Base-by-base conservation (phyloP, 805 yeast species). In the Schwanniomyces polymorphus region DNA sequence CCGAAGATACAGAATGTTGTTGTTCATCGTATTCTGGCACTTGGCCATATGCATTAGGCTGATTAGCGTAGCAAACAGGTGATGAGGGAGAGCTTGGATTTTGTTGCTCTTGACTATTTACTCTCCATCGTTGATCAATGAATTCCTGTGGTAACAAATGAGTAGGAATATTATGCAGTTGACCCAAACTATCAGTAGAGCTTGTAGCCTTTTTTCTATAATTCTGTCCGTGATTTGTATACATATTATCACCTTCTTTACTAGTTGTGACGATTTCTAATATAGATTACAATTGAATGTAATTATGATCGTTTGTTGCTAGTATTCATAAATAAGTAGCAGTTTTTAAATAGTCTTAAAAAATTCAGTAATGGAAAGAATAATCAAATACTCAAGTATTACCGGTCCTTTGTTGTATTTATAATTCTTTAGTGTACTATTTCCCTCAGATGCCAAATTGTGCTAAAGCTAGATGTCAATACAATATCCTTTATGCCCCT, bases 141-240 rank as follows among this genome's bases (percentile, higher is more conserved):
- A 46, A 53, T 8, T 55, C 55, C 44, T 55, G 60, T 4, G 67
- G 66, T 23, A 61, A 45, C 40, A 63, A 52, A 49, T 60, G 64
- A 6, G 59, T 53, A 7, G 67, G 66, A 14, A 61, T 47, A 38
- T 50, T 58, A 31, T 31, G 35, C 34, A 16, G 14, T 12, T 31
- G 35, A 16, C 21, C 11, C 35, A 31, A 31, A 31, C 35, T 16
- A 31, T 31, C 35, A 14, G 18, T 16, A 14, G 35, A 31, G 35
- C 14, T 10, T 7, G 35, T 14, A 14, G 18, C 21, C 17, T 12
- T 31, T 31, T 31, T 31, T 31, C 35, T 31, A 31, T 31, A 31
- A 31, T 31, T 17, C 21, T 31, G 35, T 14, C 21, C 21, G 14
- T 31, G 35, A 7, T 31, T 31, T 31, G 35, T 21, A 31, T 31